Base-by-base conservation (phyloP, 495 filamentous ascomycete genomes). In the Trypethelium eluteriae region DNA sequence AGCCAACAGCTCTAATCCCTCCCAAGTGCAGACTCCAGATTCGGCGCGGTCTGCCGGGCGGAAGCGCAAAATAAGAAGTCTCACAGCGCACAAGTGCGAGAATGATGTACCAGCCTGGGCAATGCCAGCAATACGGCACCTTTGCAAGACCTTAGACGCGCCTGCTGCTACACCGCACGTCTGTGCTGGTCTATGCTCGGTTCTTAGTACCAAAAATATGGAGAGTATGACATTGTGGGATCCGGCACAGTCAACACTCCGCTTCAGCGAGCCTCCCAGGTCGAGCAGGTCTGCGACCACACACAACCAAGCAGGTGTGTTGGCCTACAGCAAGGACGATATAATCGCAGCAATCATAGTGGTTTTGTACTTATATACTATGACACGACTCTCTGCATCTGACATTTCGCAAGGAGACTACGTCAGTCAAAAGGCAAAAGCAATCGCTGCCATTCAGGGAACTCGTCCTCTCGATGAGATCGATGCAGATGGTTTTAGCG, bases 361-460 rank as follows among this genome's bases (percentile, higher is more conserved):
- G 0, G 87, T 87, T 0, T 74, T 94, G 1, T 88, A 85, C 68
- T 86, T 91, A 68, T 85, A 88, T 63, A 79, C 79, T 56, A 36
- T 59, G 18, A 36, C 32, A 6, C 76, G 80, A 10, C 70, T 83
- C 62, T 74, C 57, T 70, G 76, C 74, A 49, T 75, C 18, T 74
- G 77, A 68, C 49, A 74, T 69, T 69, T 78, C 49, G 39, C 78
- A 67, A 62, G 79, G 78, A 16, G 74, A 78, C 38, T 76, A 77
- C 49, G 75, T 78, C 38, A 66, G 76, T 34, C 75, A 75, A 56
- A 76, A 80, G 25, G 78, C 76, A 36, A 73, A 75, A 44, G 76
- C 82, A 1, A 68, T 82, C 0, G 57, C 70, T n/a, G 66, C 47
- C 2, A 39, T 72, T 18, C 18, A 66, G 2, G 38, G 70, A 38